phyloP scores from a whole-genome alignment of 1,139 yeast genomes.

The Martiniozyma asiatica region DNA sequence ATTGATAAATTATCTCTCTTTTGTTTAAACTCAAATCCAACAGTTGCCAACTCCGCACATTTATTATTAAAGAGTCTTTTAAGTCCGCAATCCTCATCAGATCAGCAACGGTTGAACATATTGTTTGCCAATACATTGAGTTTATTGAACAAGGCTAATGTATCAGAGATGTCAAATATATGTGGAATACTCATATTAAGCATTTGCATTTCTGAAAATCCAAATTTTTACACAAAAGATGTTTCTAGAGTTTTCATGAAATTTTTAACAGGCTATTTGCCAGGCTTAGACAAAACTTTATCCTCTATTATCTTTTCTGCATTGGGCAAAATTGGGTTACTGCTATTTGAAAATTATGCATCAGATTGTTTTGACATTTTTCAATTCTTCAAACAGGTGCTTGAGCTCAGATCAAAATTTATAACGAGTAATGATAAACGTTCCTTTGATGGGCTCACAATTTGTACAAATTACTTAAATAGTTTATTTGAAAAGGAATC shows the following conservation, averaged over 20 bases:
- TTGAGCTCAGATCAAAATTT: conserved; percentile 5
- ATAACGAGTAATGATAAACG: conserved; percentile 4
- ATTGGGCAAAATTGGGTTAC: not conserved
- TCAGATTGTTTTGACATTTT: conserved; percentile 4
- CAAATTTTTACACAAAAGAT: conserved; percentile 1
- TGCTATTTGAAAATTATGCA: conserved; percentile 4
- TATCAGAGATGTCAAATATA: no score
- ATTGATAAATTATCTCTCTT: not conserved
- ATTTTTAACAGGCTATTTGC: conserved; percentile 3
- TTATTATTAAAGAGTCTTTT: no score
- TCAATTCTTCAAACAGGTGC: conserved; percentile 6
- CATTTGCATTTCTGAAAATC: conserved; percentile 7
- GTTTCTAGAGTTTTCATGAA: conserved; percentile 3
- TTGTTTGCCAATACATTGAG: no score
- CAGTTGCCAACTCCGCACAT: no score
- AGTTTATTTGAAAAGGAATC: conserved; percentile 8
- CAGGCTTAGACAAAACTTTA: conserved; percentile 2
- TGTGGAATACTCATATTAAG: conserved; percentile 9
- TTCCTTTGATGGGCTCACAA: conserved; percentile 7
- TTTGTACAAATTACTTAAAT: conserved; percentile 10
- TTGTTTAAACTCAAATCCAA: not conserved
- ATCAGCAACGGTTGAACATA: no score
- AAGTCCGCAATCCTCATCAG: no score
- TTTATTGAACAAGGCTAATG: no score
- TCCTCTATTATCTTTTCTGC: conserved; percentile 7